Evolutionary conservation across 164 flowering plant genomes (phyloP), one percentile per base, ranked within the genome.

Genomic region (Liquidambar formosana): DNA sequence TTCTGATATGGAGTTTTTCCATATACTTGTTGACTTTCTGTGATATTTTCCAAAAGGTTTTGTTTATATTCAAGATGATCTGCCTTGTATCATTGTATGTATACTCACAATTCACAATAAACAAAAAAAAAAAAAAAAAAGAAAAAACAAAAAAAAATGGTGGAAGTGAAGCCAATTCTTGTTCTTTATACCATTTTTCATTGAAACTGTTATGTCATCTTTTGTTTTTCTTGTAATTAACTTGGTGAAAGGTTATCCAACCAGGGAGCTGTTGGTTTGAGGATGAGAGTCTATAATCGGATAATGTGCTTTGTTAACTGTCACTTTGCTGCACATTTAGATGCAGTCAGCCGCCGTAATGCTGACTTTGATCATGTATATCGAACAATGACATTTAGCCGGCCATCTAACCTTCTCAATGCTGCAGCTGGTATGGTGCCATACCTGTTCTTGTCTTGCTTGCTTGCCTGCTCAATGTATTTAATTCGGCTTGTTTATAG

Each of bases 191-290:
- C 41, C 41, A 51, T 56, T 56, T 18, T 56, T 5, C 13, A 10
- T 25, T 25, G 11, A 10, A 15, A 28, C 19, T 67, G 21, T 21
- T 46, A 5, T 67, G 9, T 26, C 27, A 10, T 27, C 51, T 65
- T 52, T 70, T 38, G 43, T 26, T 27, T 5, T 61, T 59, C 8
- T 67, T 12, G 28, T 54, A 10, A 51, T 66, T 68, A 26, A 65
- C 44, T 13, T 54, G 48, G 58, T 43, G 45, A 22, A 63, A 66
- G 51, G 10, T 71, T 58, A 23, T 45, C 15, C 51, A 10, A 57
- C 22, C 87, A 96, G 99, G 99, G 99, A 73, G 99, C 92, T 73
- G 99, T 96, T 61, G 99, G 92, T 59, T 72, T 96, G 89, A 89
- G 96, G 78, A 77, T 93, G 79, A 85, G 97, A 82, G 89, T 96